phyloP scores from a whole-genome alignment of 306 rosid genomes.

The Trifolium dubium region DNA sequence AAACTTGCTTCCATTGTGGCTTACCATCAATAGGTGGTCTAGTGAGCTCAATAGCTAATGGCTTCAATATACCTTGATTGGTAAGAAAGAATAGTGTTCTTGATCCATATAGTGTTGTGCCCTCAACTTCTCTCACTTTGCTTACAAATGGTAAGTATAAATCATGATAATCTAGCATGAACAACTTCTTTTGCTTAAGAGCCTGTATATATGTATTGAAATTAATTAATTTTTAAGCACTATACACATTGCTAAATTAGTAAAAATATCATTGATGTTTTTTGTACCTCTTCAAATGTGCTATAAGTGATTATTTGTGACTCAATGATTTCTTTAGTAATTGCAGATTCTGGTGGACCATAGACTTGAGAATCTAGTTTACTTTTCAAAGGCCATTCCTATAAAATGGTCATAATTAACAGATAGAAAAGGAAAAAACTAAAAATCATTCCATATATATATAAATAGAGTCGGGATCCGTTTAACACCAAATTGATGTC shows the following conservation, averaged over 20 bases:
- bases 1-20: conserved; percentile 54
- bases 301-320: conserved; percentile 38
- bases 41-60: conserved; percentile 57
- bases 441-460: not conserved
- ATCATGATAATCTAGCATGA: conserved; percentile 56
- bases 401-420: not conserved
- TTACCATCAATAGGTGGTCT: conserved; percentile 44
- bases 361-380: conserved; percentile 49
- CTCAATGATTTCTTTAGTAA: conserved; percentile 52
- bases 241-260: not conserved
- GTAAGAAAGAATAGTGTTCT: conserved; percentile 54
- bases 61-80: conserved; percentile 52
- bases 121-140: conserved; percentile 51
- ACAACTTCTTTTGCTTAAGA: conserved; percentile 49
- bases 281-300: conserved; percentile 51
- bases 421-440: not conserved
- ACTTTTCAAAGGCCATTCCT: conserved; percentile 60
- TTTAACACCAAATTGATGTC: too few species aligned
- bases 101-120: conserved; percentile 54
- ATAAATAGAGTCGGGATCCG: too few species aligned
- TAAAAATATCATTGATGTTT: not conserved
- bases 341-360: conserved; percentile 59
- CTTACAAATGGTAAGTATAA: conserved; percentile 52
- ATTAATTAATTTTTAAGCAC: not conserved
- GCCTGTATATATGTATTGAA: conserved; percentile 38